phyloP scores from a whole-genome alignment of 345 rosid genomes.

The Lenwebbia sp. region DNA sequence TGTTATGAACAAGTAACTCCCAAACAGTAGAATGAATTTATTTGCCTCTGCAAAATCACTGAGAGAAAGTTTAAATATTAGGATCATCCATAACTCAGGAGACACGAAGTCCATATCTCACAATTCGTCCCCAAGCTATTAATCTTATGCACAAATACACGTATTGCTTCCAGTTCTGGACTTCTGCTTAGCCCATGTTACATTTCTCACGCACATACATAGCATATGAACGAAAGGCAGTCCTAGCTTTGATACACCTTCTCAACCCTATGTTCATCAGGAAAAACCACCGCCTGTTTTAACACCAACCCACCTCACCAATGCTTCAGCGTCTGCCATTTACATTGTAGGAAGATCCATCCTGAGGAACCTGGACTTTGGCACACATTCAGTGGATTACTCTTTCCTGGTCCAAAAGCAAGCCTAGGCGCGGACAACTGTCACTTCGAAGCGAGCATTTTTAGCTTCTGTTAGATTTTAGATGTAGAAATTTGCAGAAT shows the following conservation, averaged over 20 bases:
- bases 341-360: not conserved
- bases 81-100: not conserved
- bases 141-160: not conserved
- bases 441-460: not conserved
- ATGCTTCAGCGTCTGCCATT: not conserved
- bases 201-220: not conserved
- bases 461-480: not conserved
- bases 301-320: not conserved
- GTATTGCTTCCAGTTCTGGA: not conserved
- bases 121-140: not conserved
- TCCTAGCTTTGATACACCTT: not conserved
- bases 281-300: not conserved
- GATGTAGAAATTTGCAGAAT: not conserved
- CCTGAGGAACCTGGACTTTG: slow-evolving; percentile 6
- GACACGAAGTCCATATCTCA: not conserved
- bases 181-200: not conserved
- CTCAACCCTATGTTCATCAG: not conserved
- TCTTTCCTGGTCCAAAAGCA: not conserved
- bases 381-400: not conserved
- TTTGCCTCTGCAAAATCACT: not conserved
- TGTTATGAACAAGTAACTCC: not conserved
- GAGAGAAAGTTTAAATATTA: not conserved
- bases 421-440: not conserved
- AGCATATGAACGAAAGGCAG: not conserved
- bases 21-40: not conserved